phyloP scores from a whole-genome alignment of 352 stramenopile species.

The Blastocystis sp. region DNA sequence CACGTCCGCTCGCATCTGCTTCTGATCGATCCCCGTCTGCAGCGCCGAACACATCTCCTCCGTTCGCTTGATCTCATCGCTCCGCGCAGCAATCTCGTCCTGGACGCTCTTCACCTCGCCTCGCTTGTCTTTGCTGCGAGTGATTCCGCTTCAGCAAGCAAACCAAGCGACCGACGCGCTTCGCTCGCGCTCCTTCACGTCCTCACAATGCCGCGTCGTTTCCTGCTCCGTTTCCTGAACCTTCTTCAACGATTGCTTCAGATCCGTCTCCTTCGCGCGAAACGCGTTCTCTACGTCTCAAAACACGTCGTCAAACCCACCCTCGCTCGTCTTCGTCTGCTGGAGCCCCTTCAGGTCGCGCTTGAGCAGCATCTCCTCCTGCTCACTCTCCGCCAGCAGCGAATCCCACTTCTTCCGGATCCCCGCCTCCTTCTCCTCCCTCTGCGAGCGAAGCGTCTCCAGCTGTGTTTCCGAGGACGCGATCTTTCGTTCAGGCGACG shows the following conservation, averaged over 20 bases:
- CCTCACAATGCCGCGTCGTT: neutral
- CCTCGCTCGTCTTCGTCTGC: neutral
- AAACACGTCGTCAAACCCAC: neutral
- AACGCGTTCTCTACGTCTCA: neutral
- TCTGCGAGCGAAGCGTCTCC: slow-evolving; percentile 70
- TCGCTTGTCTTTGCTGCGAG: neutral
- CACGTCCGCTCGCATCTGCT: neutral
- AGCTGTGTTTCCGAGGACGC: slow-evolving; percentile 74
- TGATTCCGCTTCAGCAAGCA: too few species aligned
- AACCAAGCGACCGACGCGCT: neutral
- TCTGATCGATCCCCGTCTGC: neutral
- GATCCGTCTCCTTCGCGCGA: neutral
- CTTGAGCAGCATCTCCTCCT: neutral
- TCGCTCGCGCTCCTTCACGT: neutral
- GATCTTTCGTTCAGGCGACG: slow-evolving; percentile 63
- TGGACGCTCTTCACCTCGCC: neutral
- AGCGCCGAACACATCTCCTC: neutral
- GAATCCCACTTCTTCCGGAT: slow-evolving; percentile 61
- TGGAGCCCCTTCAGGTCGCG: neutral
- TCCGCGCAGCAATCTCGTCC: neutral
- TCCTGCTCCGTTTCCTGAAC: neutral
- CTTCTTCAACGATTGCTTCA: neutral
- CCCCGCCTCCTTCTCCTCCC: slow-evolving; percentile 65
- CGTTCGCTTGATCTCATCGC: neutral
- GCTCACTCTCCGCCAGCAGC: neutral